Base-by-base conservation (phyloP, 805 yeast species). In the Brettanomyces bruxellensis region DNA sequence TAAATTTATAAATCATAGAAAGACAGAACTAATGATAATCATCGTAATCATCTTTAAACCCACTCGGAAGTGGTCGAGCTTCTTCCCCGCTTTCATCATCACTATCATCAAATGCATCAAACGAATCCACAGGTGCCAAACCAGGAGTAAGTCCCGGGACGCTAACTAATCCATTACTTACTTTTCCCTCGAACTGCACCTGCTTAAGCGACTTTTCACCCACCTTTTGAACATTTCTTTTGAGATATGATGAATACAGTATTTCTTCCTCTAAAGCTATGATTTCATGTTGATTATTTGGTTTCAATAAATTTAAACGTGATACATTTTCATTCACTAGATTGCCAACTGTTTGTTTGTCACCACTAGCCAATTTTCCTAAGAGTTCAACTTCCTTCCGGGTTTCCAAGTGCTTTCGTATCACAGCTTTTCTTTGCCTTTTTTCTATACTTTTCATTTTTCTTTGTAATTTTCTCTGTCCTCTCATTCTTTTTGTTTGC, bases 81-180 rank as follows among this genome's bases (percentile, higher is more conserved):
- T 28, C 44, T 2, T 34, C 44, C 11, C 48, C 53, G 3, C 45
- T 51, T n/a, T 56, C 60, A 34, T 51, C 56, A 23, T 51, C 59
- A 0, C 46, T 47, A 11, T 51, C 56, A 11, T 52, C 57, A 25
- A 58, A 78, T 47, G 78, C 80, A 53, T 78, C 82, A 40, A 76
- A 73, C 52, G 71, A 68, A 34, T 80, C 90, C 24, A 86, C 89
- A 32, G 93, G 93, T 1, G 93, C 95, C 62, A 86, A 72, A 51
- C 95, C 95, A 1, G 93, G 95, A 0, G 95, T 86, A 46, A 86
- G 69, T 25, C 93, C 91, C 38, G 86, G 75, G 50, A 66, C 65
- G 3, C 76, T 62, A 51, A 73, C 62, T 35, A 59, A 55, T 22
- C 78, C 79, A 44, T 66, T 64, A 47, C 69, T 61, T 45, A 73